Evolutionary conservation across 495 filamentous ascomycete genomes (phyloP).

Genomic region (Penicillium canariense): DNA sequence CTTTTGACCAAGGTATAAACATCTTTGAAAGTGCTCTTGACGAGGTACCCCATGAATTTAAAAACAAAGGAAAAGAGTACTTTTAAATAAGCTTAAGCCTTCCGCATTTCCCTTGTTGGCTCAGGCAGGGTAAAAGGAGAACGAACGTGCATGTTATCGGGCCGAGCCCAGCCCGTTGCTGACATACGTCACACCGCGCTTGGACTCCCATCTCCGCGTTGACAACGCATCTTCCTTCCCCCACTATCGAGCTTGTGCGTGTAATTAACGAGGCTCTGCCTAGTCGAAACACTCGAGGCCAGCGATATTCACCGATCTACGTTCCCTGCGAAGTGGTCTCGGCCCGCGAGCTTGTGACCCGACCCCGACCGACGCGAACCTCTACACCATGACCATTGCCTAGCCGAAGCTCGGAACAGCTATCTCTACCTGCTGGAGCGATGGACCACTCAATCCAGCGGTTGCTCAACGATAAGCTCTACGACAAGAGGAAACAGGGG

Average conservation of each 20-base stretch:
- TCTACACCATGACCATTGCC: conserved; percentile 37
- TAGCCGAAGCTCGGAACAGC: conserved; percentile 29
- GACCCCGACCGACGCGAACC: conserved; percentile 6
- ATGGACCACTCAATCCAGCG: conserved; percentile 93
- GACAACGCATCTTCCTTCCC: conserved; percentile 38
- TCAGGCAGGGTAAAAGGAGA: no score
- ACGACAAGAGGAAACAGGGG: conserved; percentile 94
- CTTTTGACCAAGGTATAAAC: no score
- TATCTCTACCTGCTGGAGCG: conserved; percentile 26
- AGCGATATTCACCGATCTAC: background rate
- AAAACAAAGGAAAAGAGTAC: no score
- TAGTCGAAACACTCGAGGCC: background rate
- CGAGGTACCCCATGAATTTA: no score
- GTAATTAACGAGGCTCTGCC: background rate
- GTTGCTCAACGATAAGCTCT: conserved; percentile 94
- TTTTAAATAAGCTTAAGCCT: no score
- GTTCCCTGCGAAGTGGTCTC: background rate
- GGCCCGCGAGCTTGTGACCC: conserved; percentile 10
- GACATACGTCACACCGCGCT: conserved; percentile 42
- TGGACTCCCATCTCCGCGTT: conserved; percentile 31
- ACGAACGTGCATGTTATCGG: no score
- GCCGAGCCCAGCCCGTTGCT: conserved; percentile 20
- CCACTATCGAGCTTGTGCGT: conserved; percentile 13
- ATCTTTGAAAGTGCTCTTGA: no score
- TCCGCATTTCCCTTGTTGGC: no score